phyloP scores from a whole-genome alignment of 805 yeast species.

The Pichia paraexigua region DNA sequence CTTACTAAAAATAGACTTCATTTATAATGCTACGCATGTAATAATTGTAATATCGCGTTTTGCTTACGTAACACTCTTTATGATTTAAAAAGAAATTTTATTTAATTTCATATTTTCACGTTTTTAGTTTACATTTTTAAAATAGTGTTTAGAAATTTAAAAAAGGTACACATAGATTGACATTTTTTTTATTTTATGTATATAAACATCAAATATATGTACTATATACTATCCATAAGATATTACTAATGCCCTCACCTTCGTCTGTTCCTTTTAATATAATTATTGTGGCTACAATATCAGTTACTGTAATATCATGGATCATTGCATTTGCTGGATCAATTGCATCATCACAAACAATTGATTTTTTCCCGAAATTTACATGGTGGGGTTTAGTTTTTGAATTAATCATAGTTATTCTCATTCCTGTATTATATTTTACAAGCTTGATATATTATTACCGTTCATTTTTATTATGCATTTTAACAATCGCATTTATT shows the following conservation, averaged over 20 bases:
- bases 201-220: not conserved
- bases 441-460: slow-evolving; percentile 63
- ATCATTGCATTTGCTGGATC: slow-evolving; percentile 84
- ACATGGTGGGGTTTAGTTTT: slow-evolving; percentile 96
- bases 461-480: slow-evolving; percentile 48
- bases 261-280: not conserved
- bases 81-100: too few species aligned
- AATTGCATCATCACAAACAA: slow-evolving; percentile 41
- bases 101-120: too few species aligned
- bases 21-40: too few species aligned
- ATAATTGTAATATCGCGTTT: too few species aligned
- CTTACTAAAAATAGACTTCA: too few species aligned
- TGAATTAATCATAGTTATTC: slow-evolving; percentile 52
- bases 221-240: too few species aligned
- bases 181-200: too few species aligned
- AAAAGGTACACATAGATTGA: too few species aligned
- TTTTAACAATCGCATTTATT: slow-evolving; percentile 63
- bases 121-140: too few species aligned
- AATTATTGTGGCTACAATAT: slow-evolving; percentile 4
- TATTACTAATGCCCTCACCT: not conserved
- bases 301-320: slow-evolving; percentile 57
- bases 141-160: too few species aligned
- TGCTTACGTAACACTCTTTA: too few species aligned
- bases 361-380: slow-evolving; percentile 58
- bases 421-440: slow-evolving; percentile 44